Base-by-base conservation (phyloP, 495 filamentous ascomycete genomes). In the Aspergillus wentii region DNA sequence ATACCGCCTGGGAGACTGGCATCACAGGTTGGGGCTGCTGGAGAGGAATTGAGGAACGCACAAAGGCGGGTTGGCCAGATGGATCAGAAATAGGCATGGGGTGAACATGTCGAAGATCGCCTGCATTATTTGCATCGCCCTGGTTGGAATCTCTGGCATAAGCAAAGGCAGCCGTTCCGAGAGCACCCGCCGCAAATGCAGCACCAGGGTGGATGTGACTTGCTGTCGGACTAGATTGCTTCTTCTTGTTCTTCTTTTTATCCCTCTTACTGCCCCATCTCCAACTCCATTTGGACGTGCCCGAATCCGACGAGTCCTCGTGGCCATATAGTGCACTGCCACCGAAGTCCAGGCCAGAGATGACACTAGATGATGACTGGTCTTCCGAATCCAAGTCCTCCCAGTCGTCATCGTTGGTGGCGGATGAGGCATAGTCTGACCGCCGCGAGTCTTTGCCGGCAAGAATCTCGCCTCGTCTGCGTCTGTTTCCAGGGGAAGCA, bases 21-120 rank as follows among this genome's bases (percentile, higher is more conserved):
- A 68, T 65, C 21, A 74, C 57, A 18, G 76, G 76, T 44, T 77
- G 74, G 26, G 76, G 76, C 35, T 78, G 72, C 38, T 77, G 75
- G 4, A 80, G 59, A 8, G 74, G 74, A 29, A 79, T 69, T 15
- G 68, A 59, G 11, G 73, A 68, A 16, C 70, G 64, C 30, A 70
- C 50, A 14, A 62, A 44, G 5, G 64, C 70, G 63, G 76, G 54
- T 65, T 73, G 36, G 46, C 52, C 30, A 61, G 62, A 62, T 3
- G 76, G 76, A 49, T 86, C 82, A 8, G 69, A 69, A 15, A 78
- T 84, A 17, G 80, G 69, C 25, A 82, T 49, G 7, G 83, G 78
- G 62, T 68, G 56, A 52, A 75, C 61, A 28, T 71, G 62, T 40
- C 72, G 70, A 31, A 74, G 59, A 35, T 58, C n/a, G n/a, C n/a